A percentile compares a stretch with the other conserved stretches of the same genome.
These are phyloP conservation scores for Microdochium trichocladiopsis DNA, from an alignment of 2,329 filamentous ascomycete genomes.

Conservation along the genomic window DNA sequence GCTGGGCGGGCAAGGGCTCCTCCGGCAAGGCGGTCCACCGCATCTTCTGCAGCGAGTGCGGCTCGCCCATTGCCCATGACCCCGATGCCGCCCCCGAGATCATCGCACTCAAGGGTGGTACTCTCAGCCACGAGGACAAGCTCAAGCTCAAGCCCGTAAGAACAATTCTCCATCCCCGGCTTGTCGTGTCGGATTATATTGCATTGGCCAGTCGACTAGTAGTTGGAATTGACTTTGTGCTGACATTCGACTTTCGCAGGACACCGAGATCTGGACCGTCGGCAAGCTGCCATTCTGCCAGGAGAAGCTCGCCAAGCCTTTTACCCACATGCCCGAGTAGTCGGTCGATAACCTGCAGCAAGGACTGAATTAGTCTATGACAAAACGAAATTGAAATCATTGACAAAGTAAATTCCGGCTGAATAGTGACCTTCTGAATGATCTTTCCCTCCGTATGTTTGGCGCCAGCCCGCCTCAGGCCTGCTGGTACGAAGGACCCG, in stretches of 20 bases:
- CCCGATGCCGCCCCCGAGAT: slow-evolving; percentile 63
- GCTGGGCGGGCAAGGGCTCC: slow-evolving; percentile 49
- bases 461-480: too few relatives aligned
- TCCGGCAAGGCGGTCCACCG: slow-evolving; percentile 60
- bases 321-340: slow-evolving; percentile 56
- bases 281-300: slow-evolving; percentile 64
- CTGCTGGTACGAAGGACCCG: too few relatives aligned
- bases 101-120: slow-evolving; percentile 63
- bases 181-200: background rate
- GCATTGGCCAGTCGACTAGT: too few relatives aligned
- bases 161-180: slow-evolving; percentile 5
- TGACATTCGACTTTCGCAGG: slow-evolving; percentile 25
- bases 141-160: slow-evolving; percentile 58
- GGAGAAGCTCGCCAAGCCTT: slow-evolving; percentile 56
- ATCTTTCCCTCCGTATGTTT: too few relatives aligned
- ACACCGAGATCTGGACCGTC: slow-evolving; percentile 64
- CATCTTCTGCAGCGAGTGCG: slow-evolving; percentile 63
- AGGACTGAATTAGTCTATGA: too few relatives aligned
- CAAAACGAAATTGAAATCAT: too few relatives aligned
- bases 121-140: slow-evolving; percentile 57
- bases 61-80: slow-evolving; percentile 63
- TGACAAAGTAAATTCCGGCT: too few relatives aligned
- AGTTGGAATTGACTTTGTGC: background rate
- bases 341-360: too few relatives aligned
- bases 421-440: too few relatives aligned